Conservation (phyloP, 2,329 filamentous ascomycete species). For the Myriosclerotinia duriaeana region DNA sequence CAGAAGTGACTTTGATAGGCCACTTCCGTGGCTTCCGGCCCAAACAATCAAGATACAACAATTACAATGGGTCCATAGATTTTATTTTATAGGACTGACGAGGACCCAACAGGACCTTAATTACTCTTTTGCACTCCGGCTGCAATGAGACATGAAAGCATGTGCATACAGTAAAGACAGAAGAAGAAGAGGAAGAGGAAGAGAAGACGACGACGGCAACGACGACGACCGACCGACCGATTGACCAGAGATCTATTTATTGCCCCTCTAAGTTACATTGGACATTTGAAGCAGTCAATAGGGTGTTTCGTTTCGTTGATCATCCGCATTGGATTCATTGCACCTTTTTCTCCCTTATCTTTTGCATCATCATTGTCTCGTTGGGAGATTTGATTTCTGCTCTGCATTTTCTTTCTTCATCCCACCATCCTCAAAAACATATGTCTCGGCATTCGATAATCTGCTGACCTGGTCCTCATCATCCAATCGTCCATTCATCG, state of each 20-base stretch:
- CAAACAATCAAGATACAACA: background rate
- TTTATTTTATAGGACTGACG: background rate
- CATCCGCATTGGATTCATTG: background rate
- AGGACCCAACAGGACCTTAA: too few relatives aligned
- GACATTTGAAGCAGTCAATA: too few relatives aligned
- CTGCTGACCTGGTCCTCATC: slow-evolving; percentile 13
- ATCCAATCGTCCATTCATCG: slow-evolving; percentile 13
- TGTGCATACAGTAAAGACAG: background rate
- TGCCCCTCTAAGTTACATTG: background rate
- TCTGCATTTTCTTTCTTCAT: background rate
- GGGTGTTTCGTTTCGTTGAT: background rate
- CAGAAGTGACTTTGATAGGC: background rate
- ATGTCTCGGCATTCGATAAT: slow-evolving; percentile 11
- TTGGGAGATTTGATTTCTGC: background rate
- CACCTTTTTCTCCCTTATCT: background rate
- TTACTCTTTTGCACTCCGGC: background rate
- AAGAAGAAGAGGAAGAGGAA: background rate
- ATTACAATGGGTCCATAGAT: background rate
- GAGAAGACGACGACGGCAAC: background rate
- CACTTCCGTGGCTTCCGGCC: slow-evolving; percentile 16
- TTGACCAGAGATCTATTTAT: background rate
- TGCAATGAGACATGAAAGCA: background rate
- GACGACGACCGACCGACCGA: too few relatives aligned
- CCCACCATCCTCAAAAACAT: background rate
- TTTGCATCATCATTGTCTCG: background rate